Percentiles rank a stretch among this genome's conserved stretches.
phyloP scores from a whole-genome alignment of 2,329 filamentous ascomycete species.

The Verticillium dahliae region DNA sequence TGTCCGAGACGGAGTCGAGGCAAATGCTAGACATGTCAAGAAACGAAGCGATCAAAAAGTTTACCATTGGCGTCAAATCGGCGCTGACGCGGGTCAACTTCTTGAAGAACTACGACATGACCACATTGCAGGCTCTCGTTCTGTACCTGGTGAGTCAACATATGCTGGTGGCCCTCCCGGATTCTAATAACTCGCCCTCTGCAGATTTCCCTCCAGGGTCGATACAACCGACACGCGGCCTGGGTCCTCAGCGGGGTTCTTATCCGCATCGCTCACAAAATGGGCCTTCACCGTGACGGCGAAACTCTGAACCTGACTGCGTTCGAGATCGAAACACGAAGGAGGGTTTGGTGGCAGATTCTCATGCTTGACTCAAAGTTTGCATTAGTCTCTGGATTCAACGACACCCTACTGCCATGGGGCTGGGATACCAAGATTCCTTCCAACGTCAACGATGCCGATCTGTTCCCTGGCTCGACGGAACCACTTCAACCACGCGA shows the following conservation, averaged over 20 bases:
- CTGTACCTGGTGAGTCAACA: conserved; percentile 43
- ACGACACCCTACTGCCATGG: conserved; percentile 42
- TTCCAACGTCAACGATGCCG: conserved; percentile 52
- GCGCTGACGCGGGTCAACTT: conserved; percentile 49
- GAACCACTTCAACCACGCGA: conserved; percentile 44
- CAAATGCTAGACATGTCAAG: conserved; percentile 43
- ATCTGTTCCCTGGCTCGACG: conserved; percentile 46
- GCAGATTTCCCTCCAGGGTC: conserved; percentile 49
- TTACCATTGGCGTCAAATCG: conserved; percentile 43
- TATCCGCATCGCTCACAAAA: conserved; percentile 59
- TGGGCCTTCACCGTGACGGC: conserved; percentile 60
- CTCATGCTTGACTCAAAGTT: conserved; percentile 51
- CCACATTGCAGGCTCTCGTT: conserved; percentile 51
- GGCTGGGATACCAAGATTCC: conserved; percentile 51
- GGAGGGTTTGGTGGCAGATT: conserved; percentile 62
- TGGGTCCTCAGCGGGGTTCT: conserved; percentile 57
- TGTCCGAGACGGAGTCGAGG: conserved; percentile 43
- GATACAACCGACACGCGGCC: conserved; percentile 51
- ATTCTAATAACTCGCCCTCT: conserved; percentile 8
- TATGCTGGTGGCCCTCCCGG: not conserved
- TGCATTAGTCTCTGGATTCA: conserved; percentile 51
- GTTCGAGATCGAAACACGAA: conserved; percentile 62
- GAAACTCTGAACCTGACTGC: conserved; percentile 47
- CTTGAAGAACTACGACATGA: conserved; percentile 49
- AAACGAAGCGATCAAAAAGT: conserved; percentile 43